Conservation (phyloP, 345 rosid species). For the Eucalyptus polybractea region DNA sequence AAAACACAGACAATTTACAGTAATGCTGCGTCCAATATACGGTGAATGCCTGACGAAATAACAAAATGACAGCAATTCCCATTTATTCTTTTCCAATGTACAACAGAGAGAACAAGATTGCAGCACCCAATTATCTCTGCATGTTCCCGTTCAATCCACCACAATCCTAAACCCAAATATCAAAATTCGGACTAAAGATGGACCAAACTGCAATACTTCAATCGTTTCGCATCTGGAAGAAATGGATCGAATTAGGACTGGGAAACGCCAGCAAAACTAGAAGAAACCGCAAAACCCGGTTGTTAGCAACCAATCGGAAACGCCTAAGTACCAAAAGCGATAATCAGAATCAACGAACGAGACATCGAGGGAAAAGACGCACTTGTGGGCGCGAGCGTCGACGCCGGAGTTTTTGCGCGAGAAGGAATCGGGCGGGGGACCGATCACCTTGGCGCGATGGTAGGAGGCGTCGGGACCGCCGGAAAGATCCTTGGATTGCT, state of each 20-base stretch:
- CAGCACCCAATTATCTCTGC: not conserved
- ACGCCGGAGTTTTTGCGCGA: constrained; percentile 73
- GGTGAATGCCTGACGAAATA: not conserved
- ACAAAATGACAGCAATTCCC: not conserved
- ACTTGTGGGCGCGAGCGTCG: constrained; percentile 67
- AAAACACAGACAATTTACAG: not conserved
- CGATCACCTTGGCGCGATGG: constrained; percentile 69
- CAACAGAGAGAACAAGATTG: not conserved
- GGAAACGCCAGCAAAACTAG: not conserved
- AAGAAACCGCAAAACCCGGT: not conserved
- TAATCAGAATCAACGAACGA: not conserved
- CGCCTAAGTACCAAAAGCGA: not conserved
- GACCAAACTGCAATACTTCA: not conserved
- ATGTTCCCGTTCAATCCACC: not conserved
- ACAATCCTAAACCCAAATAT: not conserved
- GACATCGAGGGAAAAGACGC: not conserved
- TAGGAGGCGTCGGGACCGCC: constrained; percentile 37
- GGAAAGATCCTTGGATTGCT: constrained; percentile 37
- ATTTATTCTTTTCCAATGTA: not conserved
- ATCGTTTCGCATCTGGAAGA: not conserved
- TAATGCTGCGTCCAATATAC: not conserved
- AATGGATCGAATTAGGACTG: not conserved
- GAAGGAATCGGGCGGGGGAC: constrained; percentile 35
- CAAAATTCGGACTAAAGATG: not conserved
- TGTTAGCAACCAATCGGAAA: not conserved